Base-by-base conservation (phyloP, 345 rosid species). In the Erysimum cheiranthoides region DNA sequence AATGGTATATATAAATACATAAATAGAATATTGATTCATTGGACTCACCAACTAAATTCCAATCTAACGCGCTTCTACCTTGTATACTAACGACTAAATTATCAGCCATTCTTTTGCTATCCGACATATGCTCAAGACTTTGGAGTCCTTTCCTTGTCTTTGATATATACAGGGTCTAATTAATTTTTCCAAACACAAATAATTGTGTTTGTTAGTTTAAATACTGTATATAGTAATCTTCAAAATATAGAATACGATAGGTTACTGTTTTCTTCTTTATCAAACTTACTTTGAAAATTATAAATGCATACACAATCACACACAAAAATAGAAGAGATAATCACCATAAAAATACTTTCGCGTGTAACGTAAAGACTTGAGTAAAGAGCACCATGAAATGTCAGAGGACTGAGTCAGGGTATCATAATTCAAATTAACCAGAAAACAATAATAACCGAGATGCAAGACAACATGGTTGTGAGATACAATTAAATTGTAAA, bases 91-190 rank as follows among this genome's bases (percentile, higher is more conserved):
- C n/a, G 38, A 47, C 43, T 53, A 10, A 5, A 28, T 18, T 16
- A 43, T 53, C 52, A 16, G 27, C 42, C 73, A 54, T 4, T 54
- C 63, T 40, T 54, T 69, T 30, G 73, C 63, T 69, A 69, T 30
- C 52, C 12, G 42, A 54, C 63, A 54, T 27, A 53, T 10, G 27
- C 16, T 39, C 6, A 68, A 40, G 63, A 40, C 63, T 54, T 36
- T 27, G 7, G 51, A 27, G 16, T 39, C 51, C 11, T 6, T 28
- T 38, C 10, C 28, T 34, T 9, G 43, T 16, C 25, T 57, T 68
- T 42, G 53, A 28, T 30, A n/a, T n/a, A n/a, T n/a, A 14, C 52
- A 42, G 36, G 25, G 36, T 43, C 38, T 64, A 39, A 46, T 8
- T 2, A 4, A n/a, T n/a, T n/a, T n/a, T 7, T 16, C 25, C 21